phyloP scores from a whole-genome alignment of 1,284 basidiomycete genomes.

The Naganishia albida region DNA sequence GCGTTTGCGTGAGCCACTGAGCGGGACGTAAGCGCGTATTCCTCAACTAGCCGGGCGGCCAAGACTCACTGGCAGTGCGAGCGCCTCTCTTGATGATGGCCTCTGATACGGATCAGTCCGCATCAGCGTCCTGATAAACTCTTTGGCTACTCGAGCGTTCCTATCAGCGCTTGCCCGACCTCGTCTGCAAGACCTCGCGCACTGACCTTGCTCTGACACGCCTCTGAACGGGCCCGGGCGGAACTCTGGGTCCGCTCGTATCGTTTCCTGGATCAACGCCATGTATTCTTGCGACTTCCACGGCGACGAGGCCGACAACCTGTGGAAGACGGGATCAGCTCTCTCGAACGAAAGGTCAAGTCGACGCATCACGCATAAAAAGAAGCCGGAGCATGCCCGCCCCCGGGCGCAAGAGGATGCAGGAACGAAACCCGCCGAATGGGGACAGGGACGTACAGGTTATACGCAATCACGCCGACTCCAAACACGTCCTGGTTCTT shows the following conservation, averaged over 20 bases:
- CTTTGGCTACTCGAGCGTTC: conserved; percentile 28
- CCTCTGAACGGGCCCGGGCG: conserved; percentile 30
- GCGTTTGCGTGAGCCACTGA: conserved; percentile 11
- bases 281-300: conserved; percentile 31
- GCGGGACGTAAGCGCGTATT: not conserved
- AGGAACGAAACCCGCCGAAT: not conserved
- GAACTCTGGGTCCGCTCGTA: conserved; percentile 24
- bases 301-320: conserved; percentile 33
- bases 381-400: not conserved
- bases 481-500: conserved; percentile 35
- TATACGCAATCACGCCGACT: conserved; percentile 35
- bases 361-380: too few relatives aligned
- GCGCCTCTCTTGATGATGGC: conserved; percentile 30
- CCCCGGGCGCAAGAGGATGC: not conserved
- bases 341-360: not conserved
- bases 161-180: too few relatives aligned
- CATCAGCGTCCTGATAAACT: conserved; percentile 27
- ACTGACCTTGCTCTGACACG: conserved; percentile 33
- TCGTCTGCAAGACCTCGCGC: too few relatives aligned
- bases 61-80: conserved; percentile 25
- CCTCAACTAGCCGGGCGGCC: too few relatives aligned
- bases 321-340: not conserved
- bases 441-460: conserved; percentile 23
- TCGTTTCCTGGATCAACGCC: conserved; percentile 34
- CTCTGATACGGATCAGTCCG: conserved; percentile 27